Conservation (phyloP, 768 basidiomycete genomes). For the Crepidotus variabilis region DNA sequence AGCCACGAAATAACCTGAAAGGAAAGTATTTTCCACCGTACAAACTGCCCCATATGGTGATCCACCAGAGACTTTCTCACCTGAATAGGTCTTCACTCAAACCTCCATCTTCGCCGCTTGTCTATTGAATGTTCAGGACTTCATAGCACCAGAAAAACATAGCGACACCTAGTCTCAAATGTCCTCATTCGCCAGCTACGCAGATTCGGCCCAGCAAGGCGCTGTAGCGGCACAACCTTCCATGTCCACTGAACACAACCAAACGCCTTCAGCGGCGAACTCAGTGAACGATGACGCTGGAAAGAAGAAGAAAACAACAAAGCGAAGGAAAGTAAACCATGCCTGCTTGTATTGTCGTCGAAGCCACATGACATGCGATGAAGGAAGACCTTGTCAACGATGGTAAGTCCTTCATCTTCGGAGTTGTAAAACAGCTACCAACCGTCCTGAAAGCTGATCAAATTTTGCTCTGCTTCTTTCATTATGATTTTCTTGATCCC, state of each 20-base stretch:
- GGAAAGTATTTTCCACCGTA: not conserved
- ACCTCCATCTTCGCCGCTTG: not conserved
- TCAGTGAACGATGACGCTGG: slow-evolving; percentile 30
- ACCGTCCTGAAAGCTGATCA: not conserved
- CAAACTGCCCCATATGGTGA: not conserved
- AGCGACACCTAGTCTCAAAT: slow-evolving; percentile 1
- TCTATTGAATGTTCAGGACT: not conserved
- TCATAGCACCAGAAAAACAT: not conserved
- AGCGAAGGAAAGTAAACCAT: slow-evolving; percentile 85
- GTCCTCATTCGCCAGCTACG: slow-evolving; percentile 19
- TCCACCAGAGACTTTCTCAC: not conserved
- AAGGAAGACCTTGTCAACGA: slow-evolving; percentile 86
- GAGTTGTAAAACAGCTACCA: not conserved
- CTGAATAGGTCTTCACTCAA: not conserved
- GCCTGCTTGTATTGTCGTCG: slow-evolving; percentile 91
- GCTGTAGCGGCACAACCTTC: slow-evolving; percentile 6
- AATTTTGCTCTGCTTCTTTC: not conserved
- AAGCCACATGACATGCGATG: slow-evolving; percentile 92
- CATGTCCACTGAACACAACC: slow-evolving; percentile 1
- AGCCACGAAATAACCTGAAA: not conserved
- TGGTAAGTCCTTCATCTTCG: slow-evolving; percentile 55
- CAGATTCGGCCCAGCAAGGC: slow-evolving; percentile 15
- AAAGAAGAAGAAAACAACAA: slow-evolving; percentile 51
- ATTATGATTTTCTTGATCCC: not conserved
- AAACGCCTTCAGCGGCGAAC: slow-evolving; percentile 3